A percentile compares a stretch with the other conserved stretches of the same genome.
Evolutionary conservation across 257 asterid species (phyloP).

Genomic region (Salvia miltiorrhiza): DNA sequence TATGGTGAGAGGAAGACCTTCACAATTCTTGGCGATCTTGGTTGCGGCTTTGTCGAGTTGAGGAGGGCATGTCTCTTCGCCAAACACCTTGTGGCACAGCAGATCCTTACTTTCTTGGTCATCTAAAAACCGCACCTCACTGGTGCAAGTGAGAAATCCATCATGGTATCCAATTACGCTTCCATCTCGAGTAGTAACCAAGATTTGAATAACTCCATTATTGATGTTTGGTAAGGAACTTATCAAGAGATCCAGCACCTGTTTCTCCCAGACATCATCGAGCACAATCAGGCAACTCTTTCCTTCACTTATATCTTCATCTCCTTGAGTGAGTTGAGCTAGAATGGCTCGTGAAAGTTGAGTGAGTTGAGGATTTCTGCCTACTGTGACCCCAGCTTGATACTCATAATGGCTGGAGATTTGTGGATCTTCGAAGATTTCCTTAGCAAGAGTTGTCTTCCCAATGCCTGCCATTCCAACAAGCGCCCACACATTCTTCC

Average conservation of each 20-base stretch:
- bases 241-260: background rate
- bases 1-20: conserved; percentile 27
- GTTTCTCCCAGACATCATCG: conserved; percentile 39
- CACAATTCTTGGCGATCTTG: conserved; percentile 4
- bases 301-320: background rate
- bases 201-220: conserved; percentile 16
- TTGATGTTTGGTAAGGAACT: background rate
- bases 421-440: background rate
- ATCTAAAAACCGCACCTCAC: background rate
- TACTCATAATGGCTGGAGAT: background rate
- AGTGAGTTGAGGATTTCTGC: background rate
- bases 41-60: conserved; percentile 10
- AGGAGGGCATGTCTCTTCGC: background rate
- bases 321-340: background rate
- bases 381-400: background rate
- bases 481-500: background rate
- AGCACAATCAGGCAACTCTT: conserved; percentile 32
- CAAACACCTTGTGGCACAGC: background rate
- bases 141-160: too few species aligned
- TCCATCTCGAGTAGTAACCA: conserved; percentile 21
- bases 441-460: background rate
- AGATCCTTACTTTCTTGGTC: conserved; percentile 11
- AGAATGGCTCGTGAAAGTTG: background rate
- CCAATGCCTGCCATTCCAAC: conserved; percentile 17
- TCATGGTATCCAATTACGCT: too few species aligned